These are phyloP conservation scores for Venturia nashicola DNA, from an alignment of 2,329 filamentous ascomycete species.

Conservation along the genomic window DNA sequence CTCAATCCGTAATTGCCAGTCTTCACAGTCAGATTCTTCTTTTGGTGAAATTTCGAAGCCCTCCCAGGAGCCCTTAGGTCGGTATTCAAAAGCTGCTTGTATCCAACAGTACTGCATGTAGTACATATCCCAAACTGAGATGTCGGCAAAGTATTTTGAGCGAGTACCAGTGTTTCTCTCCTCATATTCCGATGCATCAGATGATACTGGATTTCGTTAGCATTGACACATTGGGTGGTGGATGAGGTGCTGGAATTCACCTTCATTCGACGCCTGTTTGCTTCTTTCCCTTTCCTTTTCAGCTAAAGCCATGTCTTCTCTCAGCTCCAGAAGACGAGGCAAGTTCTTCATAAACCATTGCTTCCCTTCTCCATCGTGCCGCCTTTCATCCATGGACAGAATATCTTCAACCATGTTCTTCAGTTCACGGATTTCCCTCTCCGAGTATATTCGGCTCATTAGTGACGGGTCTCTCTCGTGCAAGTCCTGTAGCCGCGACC, in stretches of 20 bases:
- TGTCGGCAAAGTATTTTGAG: background rate
- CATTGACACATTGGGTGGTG: background rate
- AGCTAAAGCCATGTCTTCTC: slow-evolving; percentile 7
- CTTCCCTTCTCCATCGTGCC: slow-evolving; percentile 2
- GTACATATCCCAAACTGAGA: slow-evolving; percentile 6
- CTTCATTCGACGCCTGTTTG: background rate
- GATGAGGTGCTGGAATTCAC: background rate
- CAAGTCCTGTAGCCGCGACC: background rate
- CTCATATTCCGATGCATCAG: background rate
- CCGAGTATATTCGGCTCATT: background rate
- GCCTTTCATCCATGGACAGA: slow-evolving; percentile 4
- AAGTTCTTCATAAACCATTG: slow-evolving; percentile 5
- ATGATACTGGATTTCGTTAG: background rate
- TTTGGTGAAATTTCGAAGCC: slow-evolving; percentile 1
- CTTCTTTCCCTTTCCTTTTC: slow-evolving; percentile 1
- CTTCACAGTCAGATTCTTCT: slow-evolving; percentile 2
- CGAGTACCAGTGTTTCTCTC: background rate
- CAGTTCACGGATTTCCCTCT: slow-evolving; percentile 3
- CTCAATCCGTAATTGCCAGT: slow-evolving; percentile 8
- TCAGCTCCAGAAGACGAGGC: slow-evolving; percentile 4
- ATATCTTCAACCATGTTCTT: slow-evolving; percentile 10
- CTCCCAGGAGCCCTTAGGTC: slow-evolving; percentile 6
- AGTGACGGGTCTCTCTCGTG: background rate
- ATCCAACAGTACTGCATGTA: slow-evolving; percentile 9
- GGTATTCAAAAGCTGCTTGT: background rate